A percentile compares a stretch with the other conserved stretches of the same genome.
Evolutionary conservation across 129 eudicot genomes (phyloP).

Genomic region (Lonicera japonica): DNA sequence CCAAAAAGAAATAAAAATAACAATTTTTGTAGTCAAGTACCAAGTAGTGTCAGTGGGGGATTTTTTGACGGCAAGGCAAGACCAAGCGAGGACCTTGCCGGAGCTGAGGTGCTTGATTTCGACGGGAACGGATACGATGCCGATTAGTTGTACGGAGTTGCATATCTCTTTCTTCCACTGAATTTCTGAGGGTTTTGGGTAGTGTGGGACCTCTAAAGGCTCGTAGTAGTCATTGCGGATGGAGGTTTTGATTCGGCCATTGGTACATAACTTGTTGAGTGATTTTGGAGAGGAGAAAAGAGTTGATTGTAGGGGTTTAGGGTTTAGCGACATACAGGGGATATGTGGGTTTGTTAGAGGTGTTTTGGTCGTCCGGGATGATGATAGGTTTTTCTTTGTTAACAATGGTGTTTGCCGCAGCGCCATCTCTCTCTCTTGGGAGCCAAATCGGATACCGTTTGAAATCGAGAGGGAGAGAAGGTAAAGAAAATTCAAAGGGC

Average conservation of each 20-base stretch:
- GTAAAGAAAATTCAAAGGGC: no score
- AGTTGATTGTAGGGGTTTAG: background rate
- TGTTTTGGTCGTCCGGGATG: constrained; percentile 1
- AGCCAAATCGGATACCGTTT: no score
- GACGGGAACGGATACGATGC: constrained; percentile 58
- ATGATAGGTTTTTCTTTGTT: no score
- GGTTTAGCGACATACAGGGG: constrained; percentile 11
- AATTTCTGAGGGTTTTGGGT: constrained; percentile 63
- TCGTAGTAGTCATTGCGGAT: constrained; percentile 25
- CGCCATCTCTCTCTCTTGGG: no score
- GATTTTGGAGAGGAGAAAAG: constrained; percentile 8
- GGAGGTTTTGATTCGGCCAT: constrained; percentile 20
- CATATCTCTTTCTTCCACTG: constrained; percentile 77
- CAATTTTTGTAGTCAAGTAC: no score
- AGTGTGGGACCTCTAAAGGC: constrained; percentile 25
- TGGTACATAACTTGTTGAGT: constrained; percentile 6
- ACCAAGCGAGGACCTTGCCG: constrained; percentile 79
- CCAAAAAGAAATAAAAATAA: no score
- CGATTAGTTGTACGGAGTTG: constrained; percentile 71
- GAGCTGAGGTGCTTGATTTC: constrained; percentile 64
- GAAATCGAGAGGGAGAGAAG: no score
- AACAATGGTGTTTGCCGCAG: no score
- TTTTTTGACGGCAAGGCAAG: constrained; percentile 73
- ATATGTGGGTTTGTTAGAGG: constrained; percentile 3
- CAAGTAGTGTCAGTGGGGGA: constrained; percentile 60